Evolutionary conservation across 1,284 basidiomycete species (phyloP).

Genomic region (Rugosomyces carneus): DNA sequence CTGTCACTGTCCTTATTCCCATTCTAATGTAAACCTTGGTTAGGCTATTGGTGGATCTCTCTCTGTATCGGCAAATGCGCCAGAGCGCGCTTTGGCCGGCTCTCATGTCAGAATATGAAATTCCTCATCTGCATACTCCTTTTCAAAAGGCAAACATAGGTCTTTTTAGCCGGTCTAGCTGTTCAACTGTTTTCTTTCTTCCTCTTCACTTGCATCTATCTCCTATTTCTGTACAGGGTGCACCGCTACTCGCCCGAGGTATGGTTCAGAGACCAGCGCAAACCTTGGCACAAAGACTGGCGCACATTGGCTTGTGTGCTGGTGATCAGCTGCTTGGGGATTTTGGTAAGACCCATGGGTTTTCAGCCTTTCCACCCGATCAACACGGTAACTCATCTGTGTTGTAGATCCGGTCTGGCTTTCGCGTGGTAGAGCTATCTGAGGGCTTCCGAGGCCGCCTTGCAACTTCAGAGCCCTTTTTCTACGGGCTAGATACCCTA

Average conservation of each 20-base stretch:
- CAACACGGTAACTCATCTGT: not conserved
- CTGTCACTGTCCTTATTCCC: not conserved
- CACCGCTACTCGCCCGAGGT: slow-evolving; percentile 35
- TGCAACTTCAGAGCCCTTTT: slow-evolving; percentile 54
- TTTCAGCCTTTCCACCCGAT: not conserved
- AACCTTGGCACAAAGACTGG: slow-evolving; percentile 55
- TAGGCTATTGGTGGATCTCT: slow-evolving; percentile 40
- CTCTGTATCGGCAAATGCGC: slow-evolving; percentile 30
- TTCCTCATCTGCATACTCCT: not conserved
- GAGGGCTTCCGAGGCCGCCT: slow-evolving; percentile 60
- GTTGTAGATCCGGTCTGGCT: slow-evolving; percentile 57
- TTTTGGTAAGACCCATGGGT: slow-evolving; percentile 38
- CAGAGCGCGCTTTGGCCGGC: slow-evolving; percentile 23
- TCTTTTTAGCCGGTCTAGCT: slow-evolving; percentile 60
- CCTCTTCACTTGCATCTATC: slow-evolving; percentile 52
- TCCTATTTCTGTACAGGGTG: slow-evolving; percentile 53
- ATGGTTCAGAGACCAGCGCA: slow-evolving; percentile 36
- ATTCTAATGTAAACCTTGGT: not conserved
- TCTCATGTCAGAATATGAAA: slow-evolving; percentile 27
- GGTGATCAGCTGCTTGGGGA: slow-evolving; percentile 56
- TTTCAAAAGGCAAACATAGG: slow-evolving; percentile 25
- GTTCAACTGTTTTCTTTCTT: slow-evolving; percentile 63
- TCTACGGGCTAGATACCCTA: slow-evolving; percentile 64
- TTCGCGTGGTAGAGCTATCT: slow-evolving; percentile 60
- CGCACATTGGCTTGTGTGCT: slow-evolving; percentile 50